These are phyloP conservation scores for Coemansia sp. DNA, from an alignment of 192 early-diverging fungal genomes.

Conservation along the genomic window DNA sequence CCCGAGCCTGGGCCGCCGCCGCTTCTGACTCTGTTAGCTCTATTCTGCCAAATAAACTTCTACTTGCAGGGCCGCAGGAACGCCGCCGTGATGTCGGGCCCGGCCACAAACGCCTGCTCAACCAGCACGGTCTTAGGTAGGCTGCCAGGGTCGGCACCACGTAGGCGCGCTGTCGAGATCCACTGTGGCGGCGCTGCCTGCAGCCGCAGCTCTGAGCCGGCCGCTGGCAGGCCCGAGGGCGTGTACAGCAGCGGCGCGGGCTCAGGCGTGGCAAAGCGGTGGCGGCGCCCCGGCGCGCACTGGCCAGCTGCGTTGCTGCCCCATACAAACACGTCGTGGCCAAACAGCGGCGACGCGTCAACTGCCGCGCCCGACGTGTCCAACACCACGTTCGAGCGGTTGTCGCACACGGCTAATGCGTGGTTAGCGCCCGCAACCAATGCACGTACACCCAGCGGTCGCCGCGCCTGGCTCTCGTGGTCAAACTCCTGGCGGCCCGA, in stretches of 20 bases:
- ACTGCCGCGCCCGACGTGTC: constrained; percentile 20
- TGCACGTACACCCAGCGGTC: constrained; percentile 20
- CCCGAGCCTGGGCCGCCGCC: constrained; percentile 33
- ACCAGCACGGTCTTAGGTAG: constrained; percentile 15
- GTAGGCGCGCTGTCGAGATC: constrained; percentile 15
- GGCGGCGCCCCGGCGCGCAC: constrained; percentile 33
- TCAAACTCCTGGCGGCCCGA: constrained; percentile 23
- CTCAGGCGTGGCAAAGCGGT: constrained; percentile 24
- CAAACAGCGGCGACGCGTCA: constrained; percentile 16
- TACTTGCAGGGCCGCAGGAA: constrained; percentile 2
- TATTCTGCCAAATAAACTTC: background rate
- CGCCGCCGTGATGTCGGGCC: constrained; percentile 18
- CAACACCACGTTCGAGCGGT: constrained; percentile 30
- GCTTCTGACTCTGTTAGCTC: background rate
- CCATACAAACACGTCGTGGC: constrained; percentile 42
- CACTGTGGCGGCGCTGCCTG: constrained; percentile 42
- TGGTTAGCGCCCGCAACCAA: constrained; percentile 20
- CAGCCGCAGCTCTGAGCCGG: background rate
- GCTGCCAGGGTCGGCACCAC: background rate
- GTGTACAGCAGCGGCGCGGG: constrained; percentile 24
- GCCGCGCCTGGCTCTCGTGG: background rate
- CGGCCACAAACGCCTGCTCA: constrained; percentile 39
- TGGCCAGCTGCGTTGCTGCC: constrained; percentile 32
- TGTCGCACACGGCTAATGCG: constrained; percentile 30
- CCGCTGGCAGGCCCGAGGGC: background rate